Evolutionary conservation across 495 filamentous ascomycete genomes (phyloP).

Genomic region (Mycothermus thermophilus): DNA sequence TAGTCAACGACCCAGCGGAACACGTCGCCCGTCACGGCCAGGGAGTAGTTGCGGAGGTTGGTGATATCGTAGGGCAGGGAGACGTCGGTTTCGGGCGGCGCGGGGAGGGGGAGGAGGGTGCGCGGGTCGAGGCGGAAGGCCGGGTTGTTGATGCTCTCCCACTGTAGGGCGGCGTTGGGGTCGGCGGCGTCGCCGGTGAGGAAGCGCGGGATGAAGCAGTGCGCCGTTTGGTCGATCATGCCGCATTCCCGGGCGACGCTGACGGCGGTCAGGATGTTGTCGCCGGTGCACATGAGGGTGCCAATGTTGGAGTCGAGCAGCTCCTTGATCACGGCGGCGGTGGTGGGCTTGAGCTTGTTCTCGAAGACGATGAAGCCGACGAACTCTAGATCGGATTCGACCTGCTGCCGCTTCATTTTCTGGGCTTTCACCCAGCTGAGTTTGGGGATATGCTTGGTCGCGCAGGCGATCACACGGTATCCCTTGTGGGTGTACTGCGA

Average conservation of each 20-base stretch:
- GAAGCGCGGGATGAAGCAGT: slow-evolving; percentile 89
- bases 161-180: slow-evolving; percentile 55
- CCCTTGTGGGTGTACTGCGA: slow-evolving; percentile 86
- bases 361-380: slow-evolving; percentile 97
- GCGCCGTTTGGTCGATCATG: slow-evolving; percentile 62
- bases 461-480: slow-evolving; percentile 95
- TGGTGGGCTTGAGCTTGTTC: slow-evolving; percentile 88
- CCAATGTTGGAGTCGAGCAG: slow-evolving; percentile 76
- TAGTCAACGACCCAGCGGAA: slow-evolving; percentile 95
- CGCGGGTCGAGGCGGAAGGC: slow-evolving; percentile 59
- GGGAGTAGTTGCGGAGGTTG: slow-evolving; percentile 65
- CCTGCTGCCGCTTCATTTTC: slow-evolving; percentile 76
- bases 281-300: slow-evolving; percentile 93
- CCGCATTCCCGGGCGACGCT: slow-evolving; percentile 90
- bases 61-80: slow-evolving; percentile 74
- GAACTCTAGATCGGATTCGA: slow-evolving; percentile 71
- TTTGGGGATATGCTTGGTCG: slow-evolving; percentile 72
- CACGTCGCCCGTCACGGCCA: slow-evolving; percentile 84
- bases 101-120: slow-evolving; percentile 63
- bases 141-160: slow-evolving; percentile 86
- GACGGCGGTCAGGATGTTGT: slow-evolving; percentile 95
- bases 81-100: slow-evolving; percentile 54
- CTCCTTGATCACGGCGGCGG: slow-evolving; percentile 62
- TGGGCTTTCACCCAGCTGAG: slow-evolving; percentile 87
- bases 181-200: slow-evolving; percentile 57